Evolutionary conservation across 225 moss, liverwort and hornwort genomes (phyloP).

Genomic region (Asterella californica): DNA sequence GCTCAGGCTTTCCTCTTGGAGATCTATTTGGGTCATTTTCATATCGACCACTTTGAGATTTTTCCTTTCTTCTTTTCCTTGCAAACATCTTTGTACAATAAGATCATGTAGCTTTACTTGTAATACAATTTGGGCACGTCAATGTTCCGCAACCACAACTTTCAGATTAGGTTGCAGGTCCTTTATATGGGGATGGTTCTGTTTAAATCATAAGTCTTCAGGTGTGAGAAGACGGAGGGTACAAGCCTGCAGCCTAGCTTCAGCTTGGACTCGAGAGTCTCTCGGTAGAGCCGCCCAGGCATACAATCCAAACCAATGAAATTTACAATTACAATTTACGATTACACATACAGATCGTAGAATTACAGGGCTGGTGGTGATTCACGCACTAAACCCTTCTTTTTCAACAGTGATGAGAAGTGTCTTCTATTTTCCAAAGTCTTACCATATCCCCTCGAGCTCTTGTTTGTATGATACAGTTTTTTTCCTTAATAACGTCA

Average conservation of each 20-base stretch:
- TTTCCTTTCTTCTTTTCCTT: neutral
- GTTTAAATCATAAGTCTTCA: neutral
- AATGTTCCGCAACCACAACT: neutral
- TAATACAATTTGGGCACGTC: neutral
- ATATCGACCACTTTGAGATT: neutral
- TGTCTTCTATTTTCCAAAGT: neutral
- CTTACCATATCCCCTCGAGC: neutral
- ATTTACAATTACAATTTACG: neutral
- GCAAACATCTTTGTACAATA: neutral
- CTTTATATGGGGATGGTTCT: neutral
- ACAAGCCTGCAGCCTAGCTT: neutral
- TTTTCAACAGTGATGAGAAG: slow-evolving; percentile 1
- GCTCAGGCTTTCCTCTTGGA: neutral
- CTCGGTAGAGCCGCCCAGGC: neutral
- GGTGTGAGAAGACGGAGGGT: neutral
- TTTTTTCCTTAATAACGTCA: neutral
- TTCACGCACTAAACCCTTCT: neutral
- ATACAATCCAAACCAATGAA: neutral
- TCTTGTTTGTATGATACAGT: neutral
- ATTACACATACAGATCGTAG: neutral
- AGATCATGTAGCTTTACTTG: slow-evolving; percentile 1
- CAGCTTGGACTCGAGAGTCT: neutral
- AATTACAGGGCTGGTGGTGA: neutral
- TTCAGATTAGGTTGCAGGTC: neutral
- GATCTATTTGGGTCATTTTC: neutral